Percentiles rank a stretch among this genome's conserved stretches.
phyloP scores from a whole-genome alignment of 257 asterid genomes.

The Plantago major region DNA sequence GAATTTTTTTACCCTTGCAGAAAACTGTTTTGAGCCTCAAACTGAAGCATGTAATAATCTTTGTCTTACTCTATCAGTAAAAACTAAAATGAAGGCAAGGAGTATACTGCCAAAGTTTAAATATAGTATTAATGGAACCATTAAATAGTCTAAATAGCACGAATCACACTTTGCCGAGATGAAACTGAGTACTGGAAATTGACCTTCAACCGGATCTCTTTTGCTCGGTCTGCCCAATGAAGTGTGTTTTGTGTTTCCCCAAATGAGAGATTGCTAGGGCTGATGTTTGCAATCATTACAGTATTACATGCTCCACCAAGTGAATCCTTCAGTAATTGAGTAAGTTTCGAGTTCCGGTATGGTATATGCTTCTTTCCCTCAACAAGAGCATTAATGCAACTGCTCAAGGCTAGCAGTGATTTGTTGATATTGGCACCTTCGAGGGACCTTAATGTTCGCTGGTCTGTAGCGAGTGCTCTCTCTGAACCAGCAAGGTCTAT shows the following conservation, averaged over 20 bases:
- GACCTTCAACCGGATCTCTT: slow-evolving; percentile 59
- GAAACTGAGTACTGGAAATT: not conserved
- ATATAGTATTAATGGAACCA: no score
- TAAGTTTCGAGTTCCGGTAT: slow-evolving; percentile 62
- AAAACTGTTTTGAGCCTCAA: no score
- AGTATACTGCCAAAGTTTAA: no score
- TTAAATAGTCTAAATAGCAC: no score
- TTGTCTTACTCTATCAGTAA: no score
- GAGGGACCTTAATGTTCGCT: slow-evolving; percentile 60
- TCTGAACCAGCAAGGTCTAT: slow-evolving; percentile 78
- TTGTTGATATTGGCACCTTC: slow-evolving; percentile 66
- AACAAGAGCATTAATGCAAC: slow-evolving; percentile 66
- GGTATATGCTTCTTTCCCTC: slow-evolving; percentile 73
- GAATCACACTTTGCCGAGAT: not conserved
- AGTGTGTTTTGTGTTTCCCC: slow-evolving; percentile 66
- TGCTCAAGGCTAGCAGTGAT: slow-evolving; percentile 64
- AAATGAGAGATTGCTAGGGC: slow-evolving; percentile 52
- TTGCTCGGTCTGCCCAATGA: slow-evolving; percentile 78
- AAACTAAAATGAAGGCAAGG: no score
- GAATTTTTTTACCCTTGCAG: no score
- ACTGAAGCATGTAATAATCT: no score
- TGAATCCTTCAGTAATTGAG: slow-evolving; percentile 66
- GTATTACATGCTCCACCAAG: slow-evolving; percentile 62
- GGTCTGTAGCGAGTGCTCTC: slow-evolving; percentile 72
- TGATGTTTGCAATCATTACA: slow-evolving; percentile 62